phyloP scores from a whole-genome alignment of 192 early-diverging fungal genomes.

The Entomortierella chlamydospora region DNA sequence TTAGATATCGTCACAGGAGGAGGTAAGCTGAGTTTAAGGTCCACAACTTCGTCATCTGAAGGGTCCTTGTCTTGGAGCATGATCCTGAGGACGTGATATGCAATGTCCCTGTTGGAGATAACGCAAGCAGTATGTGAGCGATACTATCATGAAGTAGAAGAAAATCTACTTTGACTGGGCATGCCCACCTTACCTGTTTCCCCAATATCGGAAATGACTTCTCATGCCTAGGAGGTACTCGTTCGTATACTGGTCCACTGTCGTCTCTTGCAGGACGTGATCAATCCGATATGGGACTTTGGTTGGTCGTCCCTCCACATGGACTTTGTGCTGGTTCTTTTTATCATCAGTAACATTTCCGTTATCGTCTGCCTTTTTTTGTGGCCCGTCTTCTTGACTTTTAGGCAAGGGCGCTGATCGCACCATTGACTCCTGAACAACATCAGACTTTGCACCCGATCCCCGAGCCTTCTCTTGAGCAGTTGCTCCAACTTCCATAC shows the following conservation, averaged over 20 bases:
- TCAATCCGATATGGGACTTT: slow-evolving; percentile 57
- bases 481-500: slow-evolving; percentile 10
- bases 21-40: slow-evolving; percentile 22
- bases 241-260: slow-evolving; percentile 64
- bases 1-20: slow-evolving; percentile 10
- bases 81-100: slow-evolving; percentile 32
- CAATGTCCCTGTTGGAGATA: slow-evolving; percentile 23
- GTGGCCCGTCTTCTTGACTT: background rate
- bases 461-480: slow-evolving; percentile 25
- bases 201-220: slow-evolving; percentile 69
- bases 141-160: background rate
- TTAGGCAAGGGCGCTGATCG: background rate
- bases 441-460: slow-evolving; percentile 24
- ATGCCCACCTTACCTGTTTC: slow-evolving; percentile 52
- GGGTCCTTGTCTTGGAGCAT: slow-evolving; percentile 18
- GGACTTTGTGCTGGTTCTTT: slow-evolving; percentile 11
- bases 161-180: too few relatives aligned
- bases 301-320: slow-evolving; percentile 34
- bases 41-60: background rate
- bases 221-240: slow-evolving; percentile 66
- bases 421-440: slow-evolving; percentile 38
- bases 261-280: slow-evolving; percentile 62
- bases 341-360: slow-evolving; percentile 1
- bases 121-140: background rate
- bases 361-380: background rate